A percentile compares a stretch with the other conserved stretches of the same genome.
These are phyloP conservation scores for Talaromyces wortmannii DNA, from an alignment of 495 filamentous ascomycete species.

Conservation along the genomic window DNA sequence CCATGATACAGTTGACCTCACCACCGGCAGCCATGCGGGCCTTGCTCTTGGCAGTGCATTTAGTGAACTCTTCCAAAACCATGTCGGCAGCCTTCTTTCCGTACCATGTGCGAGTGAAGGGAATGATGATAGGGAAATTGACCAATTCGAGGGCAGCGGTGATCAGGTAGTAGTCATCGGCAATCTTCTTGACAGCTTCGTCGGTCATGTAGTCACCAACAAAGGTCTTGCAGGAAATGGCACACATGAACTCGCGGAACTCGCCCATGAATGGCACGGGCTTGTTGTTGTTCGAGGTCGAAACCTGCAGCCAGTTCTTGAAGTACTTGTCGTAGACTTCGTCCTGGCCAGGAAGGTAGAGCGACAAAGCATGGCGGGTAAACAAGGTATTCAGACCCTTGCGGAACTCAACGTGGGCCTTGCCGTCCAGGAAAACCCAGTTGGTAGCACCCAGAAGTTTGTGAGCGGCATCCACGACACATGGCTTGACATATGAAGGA, in stretches of 20 bases:
- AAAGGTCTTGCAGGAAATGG: conserved; percentile 90
- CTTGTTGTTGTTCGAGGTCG: conserved; percentile 56
- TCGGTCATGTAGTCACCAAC: conserved; percentile 93
- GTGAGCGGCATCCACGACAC: conserved; percentile 90
- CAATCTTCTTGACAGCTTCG: conserved; percentile 85
- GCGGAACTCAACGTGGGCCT: conserved; percentile 91
- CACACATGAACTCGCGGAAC: conserved; percentile 95
- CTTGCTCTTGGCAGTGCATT: conserved; percentile 89
- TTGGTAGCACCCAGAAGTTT: conserved; percentile 89
- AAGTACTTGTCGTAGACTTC: conserved; percentile 88
- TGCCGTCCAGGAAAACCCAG: conserved; percentile 98
- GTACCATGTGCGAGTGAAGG: conserved; percentile 94
- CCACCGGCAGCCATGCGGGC: conserved; percentile 88
- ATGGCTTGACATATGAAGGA: conserved; percentile 86
- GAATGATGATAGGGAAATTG: conserved; percentile 97
- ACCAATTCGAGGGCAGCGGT: conserved; percentile 94
- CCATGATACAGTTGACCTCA: conserved; percentile 84
- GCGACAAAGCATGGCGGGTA: conserved; percentile 80
- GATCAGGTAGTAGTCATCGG: conserved; percentile 94
- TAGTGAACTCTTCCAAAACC: conserved; percentile 83
- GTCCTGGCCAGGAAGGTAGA: conserved; percentile 88
- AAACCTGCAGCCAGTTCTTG: conserved; percentile 65
- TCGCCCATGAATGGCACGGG: conserved; percentile 82
- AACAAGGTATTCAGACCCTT: conserved; percentile 95
- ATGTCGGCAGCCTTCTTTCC: conserved; percentile 93